Evolutionary conservation across 176 grass and related monocot species (phyloP).

Genomic region (Coix lacrymajobi): DNA sequence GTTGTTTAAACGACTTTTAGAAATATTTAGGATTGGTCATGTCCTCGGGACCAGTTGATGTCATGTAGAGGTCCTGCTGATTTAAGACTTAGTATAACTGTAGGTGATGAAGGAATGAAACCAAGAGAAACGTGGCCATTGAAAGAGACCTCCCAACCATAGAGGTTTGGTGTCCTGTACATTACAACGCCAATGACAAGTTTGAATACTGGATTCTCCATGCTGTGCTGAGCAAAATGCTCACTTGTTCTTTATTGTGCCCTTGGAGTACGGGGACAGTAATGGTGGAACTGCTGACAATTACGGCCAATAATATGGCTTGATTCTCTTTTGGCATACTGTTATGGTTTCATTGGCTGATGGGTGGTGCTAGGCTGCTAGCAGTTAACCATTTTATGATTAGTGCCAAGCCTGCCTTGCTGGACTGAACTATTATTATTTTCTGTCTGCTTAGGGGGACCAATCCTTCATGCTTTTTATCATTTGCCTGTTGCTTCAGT

Average conservation of each 20-base stretch:
- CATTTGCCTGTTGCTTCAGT: conserved; percentile 37
- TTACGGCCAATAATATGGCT: not conserved
- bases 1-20: not conserved
- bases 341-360: conserved; percentile 13
- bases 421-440: not conserved
- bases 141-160: conserved; percentile 32
- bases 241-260: not conserved
- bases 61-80: not conserved
- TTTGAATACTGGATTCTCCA: not conserved
- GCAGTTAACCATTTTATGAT: conserved; percentile 12
- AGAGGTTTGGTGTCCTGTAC: not conserved
- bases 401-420: not conserved
- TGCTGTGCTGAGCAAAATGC: not conserved
- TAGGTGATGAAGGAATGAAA: not conserved
- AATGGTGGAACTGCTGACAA: conserved; percentile 9
- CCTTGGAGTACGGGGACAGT: not conserved
- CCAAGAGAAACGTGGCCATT: not conserved
- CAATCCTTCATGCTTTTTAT: not conserved
- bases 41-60: not conserved
- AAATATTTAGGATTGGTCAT: not conserved
- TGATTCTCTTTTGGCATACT: conserved; percentile 8
- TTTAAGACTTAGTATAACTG: not conserved
- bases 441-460: conserved; percentile 27
- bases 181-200: not conserved
- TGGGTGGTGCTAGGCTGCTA: conserved; percentile 11